A percentile compares a stretch with the other conserved stretches of the same genome.
Evolutionary conservation across 306 rosid genomes (phyloP).

Genomic region (Citrullus amarus): DNA sequence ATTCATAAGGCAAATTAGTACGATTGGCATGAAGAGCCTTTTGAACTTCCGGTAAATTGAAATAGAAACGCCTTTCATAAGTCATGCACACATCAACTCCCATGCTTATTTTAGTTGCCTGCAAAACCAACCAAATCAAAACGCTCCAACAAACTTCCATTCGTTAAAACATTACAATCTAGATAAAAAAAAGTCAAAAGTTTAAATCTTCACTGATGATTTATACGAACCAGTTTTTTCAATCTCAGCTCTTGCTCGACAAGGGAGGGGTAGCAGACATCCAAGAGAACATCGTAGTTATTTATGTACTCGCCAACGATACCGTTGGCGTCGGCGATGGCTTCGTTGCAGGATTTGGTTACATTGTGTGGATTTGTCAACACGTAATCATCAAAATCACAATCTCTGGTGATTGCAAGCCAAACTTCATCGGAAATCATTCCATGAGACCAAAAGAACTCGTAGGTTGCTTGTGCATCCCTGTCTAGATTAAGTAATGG

Average conservation of each 20-base stretch:
- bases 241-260: constrained; percentile 73
- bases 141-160: not conserved
- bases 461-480: constrained; percentile 59
- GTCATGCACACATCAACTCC: constrained; percentile 81
- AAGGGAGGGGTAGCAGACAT: constrained; percentile 77
- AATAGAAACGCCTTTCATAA: constrained; percentile 43
- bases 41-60: constrained; percentile 84
- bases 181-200: not conserved
- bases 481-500: constrained; percentile 67
- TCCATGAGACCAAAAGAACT: constrained; percentile 88
- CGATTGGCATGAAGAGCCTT: constrained; percentile 91
- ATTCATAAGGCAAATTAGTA: constrained; percentile 52
- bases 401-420: constrained; percentile 44
- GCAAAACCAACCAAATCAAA: constrained; percentile 2
- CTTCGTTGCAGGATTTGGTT: constrained; percentile 36
- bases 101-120: constrained; percentile 69
- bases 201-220: too few relatives aligned
- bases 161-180: not conserved
- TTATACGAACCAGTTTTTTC: constrained; percentile 35
- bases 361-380: constrained; percentile 36
- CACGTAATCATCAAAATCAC: constrained; percentile 56
- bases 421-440: constrained; percentile 87
- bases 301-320: constrained; percentile 52
- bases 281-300: constrained; percentile 69
- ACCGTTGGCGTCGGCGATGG: constrained; percentile 30